These are phyloP conservation scores for Tulasnella sp. DNA, from an alignment of 768 basidiomycete genomes.

Conservation along the genomic window DNA sequence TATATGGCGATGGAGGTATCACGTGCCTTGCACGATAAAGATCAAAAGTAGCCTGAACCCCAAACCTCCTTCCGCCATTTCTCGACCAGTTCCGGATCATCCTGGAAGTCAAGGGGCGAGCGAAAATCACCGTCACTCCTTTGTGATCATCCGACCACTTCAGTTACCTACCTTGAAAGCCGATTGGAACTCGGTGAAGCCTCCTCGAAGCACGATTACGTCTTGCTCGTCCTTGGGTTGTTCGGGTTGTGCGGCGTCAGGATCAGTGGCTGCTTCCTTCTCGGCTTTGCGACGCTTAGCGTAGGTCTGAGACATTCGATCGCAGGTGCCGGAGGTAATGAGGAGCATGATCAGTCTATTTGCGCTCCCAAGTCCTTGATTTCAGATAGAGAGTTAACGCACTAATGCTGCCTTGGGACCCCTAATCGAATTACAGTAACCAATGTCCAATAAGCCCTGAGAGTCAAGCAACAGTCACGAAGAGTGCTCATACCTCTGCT, in stretches of 20 bases:
- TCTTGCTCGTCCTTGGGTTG: constrained; percentile 54
- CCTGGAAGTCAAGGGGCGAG: constrained; percentile 43
- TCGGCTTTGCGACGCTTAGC: constrained; percentile 56
- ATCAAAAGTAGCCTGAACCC: constrained; percentile 24
- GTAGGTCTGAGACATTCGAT: constrained; percentile 52
- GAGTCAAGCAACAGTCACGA: background rate
- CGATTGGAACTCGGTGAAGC: constrained; percentile 71
- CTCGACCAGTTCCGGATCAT: constrained; percentile 72
- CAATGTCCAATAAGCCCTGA: background rate
- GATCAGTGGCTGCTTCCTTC: constrained; percentile 45
- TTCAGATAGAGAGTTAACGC: constrained; percentile 38
- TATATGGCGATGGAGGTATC: no score
- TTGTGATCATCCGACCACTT: no score
- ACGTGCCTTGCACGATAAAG: background rate
- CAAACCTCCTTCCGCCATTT: constrained; percentile 59
- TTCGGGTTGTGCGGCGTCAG: constrained; percentile 41
- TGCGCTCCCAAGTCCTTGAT: no score
- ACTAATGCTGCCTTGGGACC: constrained; percentile 81
- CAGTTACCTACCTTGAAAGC: constrained; percentile 47
- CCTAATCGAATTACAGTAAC: constrained; percentile 45
- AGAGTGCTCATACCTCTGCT: constrained; percentile 61
- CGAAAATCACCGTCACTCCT: background rate
- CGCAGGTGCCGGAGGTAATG: background rate
- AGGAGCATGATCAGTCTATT: background rate
- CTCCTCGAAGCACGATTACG: constrained; percentile 68